Conservation (phyloP, 768 basidiomycete genomes). For the Boletus rubroflammeus region DNA sequence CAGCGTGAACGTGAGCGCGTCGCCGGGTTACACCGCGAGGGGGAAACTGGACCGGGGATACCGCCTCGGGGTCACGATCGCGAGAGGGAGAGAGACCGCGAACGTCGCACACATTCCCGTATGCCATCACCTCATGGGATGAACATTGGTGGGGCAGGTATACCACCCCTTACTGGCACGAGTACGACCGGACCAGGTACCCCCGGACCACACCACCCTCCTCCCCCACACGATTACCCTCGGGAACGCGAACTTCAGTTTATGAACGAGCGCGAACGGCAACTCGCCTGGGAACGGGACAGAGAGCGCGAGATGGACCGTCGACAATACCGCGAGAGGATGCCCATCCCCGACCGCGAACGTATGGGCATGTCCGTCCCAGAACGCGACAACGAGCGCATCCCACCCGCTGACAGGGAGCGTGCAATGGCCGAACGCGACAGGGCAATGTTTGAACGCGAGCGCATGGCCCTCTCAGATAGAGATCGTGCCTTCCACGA, state of each 20-base stretch:
- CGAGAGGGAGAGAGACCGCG: slow-evolving; percentile 31
- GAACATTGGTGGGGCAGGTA: slow-evolving; percentile 4
- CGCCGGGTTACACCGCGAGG: slow-evolving; percentile 19
- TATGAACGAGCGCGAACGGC: slow-evolving; percentile 23
- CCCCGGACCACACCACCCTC: slow-evolving; percentile 17
- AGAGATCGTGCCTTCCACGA: slow-evolving; percentile 22
- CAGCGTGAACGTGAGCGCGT: slow-evolving; percentile 29
- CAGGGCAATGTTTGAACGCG: slow-evolving; percentile 23
- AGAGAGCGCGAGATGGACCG: slow-evolving; percentile 26
- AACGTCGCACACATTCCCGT: slow-evolving; percentile 27
- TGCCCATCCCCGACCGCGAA: slow-evolving; percentile 21
- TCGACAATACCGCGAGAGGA: slow-evolving; percentile 27
- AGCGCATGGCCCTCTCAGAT: slow-evolving; percentile 16
- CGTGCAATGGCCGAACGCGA: slow-evolving; percentile 22
- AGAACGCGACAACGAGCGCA: slow-evolving; percentile 24
- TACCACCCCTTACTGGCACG: slow-evolving; percentile 4
- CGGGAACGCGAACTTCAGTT: slow-evolving; percentile 25
- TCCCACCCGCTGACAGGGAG: slow-evolving; percentile 18
- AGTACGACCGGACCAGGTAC: slow-evolving; percentile 19
- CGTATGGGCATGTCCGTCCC: slow-evolving; percentile 17
- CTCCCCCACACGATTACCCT: slow-evolving; percentile 20
- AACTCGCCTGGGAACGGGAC: slow-evolving; percentile 28
- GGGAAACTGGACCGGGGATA: slow-evolving; percentile 24
- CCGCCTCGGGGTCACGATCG: slow-evolving; percentile 25
- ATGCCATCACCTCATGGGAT: slow-evolving; percentile 25